Evolutionary conservation across 1,284 basidiomycete species (phyloP).

Genomic region (Baeospora myosura): DNA sequence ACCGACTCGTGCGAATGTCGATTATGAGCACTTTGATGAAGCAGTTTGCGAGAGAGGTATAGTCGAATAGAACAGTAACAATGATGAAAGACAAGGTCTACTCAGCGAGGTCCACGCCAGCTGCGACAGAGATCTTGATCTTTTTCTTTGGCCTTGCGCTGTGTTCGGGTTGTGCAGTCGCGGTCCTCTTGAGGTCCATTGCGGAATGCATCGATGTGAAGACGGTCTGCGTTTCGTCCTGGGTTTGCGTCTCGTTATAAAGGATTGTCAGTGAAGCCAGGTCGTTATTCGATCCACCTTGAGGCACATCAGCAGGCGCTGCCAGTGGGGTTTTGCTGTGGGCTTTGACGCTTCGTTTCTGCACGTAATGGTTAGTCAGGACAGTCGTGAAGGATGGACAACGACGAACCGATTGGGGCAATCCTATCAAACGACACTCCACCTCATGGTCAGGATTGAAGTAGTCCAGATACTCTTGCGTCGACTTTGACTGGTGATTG

Average conservation of each 20-base stretch:
- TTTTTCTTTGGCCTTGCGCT: constrained; percentile 35
- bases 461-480: constrained; percentile 51
- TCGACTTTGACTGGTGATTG: constrained; percentile 36
- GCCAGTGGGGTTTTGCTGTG: not conserved
- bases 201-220: constrained; percentile 13
- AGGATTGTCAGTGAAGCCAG: constrained; percentile 1
- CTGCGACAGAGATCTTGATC: constrained; percentile 47
- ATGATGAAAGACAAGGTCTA: constrained; percentile 18
- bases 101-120: constrained; percentile 53
- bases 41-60: too few relatives aligned
- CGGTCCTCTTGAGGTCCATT: constrained; percentile 22
- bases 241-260: constrained; percentile 37
- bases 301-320: constrained; percentile 1
- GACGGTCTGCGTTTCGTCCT: constrained; percentile 41
- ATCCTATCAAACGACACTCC: constrained; percentile 51
- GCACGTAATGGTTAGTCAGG: not conserved
- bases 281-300: not conserved
- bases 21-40: too few relatives aligned
- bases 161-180: constrained; percentile 13
- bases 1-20: too few relatives aligned
- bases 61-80: not conserved
- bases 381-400: constrained; percentile 5
- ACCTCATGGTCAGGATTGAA: constrained; percentile 54
- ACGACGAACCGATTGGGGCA: constrained; percentile 47
- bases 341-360: constrained; percentile 1